Base-by-base conservation (phyloP, 176 grass and related monocot genomes). In the Saccharum spontaneum region DNA sequence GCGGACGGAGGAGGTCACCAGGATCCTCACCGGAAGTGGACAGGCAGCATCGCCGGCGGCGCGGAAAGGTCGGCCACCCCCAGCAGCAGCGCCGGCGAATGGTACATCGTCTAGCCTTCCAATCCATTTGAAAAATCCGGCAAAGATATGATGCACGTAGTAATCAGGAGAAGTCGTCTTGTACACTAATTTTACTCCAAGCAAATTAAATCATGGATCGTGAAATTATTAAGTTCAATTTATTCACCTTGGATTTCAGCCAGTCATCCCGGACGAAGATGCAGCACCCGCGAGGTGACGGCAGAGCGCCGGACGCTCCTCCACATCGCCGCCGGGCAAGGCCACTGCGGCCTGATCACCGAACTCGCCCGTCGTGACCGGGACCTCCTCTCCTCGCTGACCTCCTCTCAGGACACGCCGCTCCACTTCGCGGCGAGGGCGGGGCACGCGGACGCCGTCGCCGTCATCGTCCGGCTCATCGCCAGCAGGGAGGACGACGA, bases 381-480 rank as follows among this genome's bases (percentile, higher is more conserved):
- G 17, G 7, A 10, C 55, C 85, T 90, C 71, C 48, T 90, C 16
- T 64, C 85, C 3, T 16, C 59, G 4, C 1, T 3, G 26, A 93
- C 79, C 48, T 26, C 66, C 6, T 22, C 55, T 6, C 38, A 24
- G 22, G 92, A 94, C 76, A 91, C 89, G 37, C 92, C 88, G 8
- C 65, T 94, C 9, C 92, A 91, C 50, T 31, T 15, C 31, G 83
- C 86, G 0, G 88, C 86, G 20, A 72, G 88, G 43, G 49, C 69
- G 0, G 83, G 83, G 3, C 74, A 79, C 41, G 55, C 44, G 1
- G 15, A 31, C 11, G 65, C 87, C 0, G 49, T 83, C 14, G 69
- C 76, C 0, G 61, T 48, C 3, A 17, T 94, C 26, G 13, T 65
- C 18, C 18, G 10, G 44, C 40, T 83, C 8, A 36, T 80, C 8